A percentile compares a stretch with the other conserved stretches of the same genome.
These are phyloP conservation scores for Aspergillus ochraceus DNA, from an alignment of 2,329 filamentous ascomycete genomes.

Conservation along the genomic window DNA sequence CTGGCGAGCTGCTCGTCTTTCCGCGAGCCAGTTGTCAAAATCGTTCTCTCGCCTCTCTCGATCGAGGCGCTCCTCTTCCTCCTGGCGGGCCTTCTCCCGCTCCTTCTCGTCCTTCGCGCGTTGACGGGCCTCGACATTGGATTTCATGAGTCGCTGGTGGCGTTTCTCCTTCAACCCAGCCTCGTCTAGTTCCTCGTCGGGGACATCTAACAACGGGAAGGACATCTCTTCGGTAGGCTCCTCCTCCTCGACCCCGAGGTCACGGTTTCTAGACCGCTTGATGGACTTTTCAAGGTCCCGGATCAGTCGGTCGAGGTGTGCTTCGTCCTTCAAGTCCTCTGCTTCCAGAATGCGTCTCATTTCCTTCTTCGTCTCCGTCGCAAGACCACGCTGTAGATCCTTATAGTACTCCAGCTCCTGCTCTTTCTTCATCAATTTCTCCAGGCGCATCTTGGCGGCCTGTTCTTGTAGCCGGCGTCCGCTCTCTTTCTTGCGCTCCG, in stretches of 20 bases:
- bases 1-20: slow-evolving; percentile 71
- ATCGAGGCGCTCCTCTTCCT: slow-evolving; percentile 81
- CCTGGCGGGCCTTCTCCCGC: slow-evolving; percentile 78
- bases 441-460: slow-evolving; percentile 93
- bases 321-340: slow-evolving; percentile 90
- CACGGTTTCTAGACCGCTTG: slow-evolving; percentile 86
- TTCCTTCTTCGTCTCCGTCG: slow-evolving; percentile 85
- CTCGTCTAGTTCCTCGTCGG: slow-evolving; percentile 92
- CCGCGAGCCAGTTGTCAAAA: slow-evolving; percentile 81
- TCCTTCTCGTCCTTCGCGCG: slow-evolving; percentile 97
- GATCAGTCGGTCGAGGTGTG: slow-evolving; percentile 77
- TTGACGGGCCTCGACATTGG: slow-evolving; percentile 87
- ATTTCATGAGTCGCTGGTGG: slow-evolving; percentile 88
- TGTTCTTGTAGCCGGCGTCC: slow-evolving; percentile 90
- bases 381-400: slow-evolving; percentile 71
- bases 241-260: slow-evolving; percentile 81
- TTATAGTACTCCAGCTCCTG: slow-evolving; percentile 94
- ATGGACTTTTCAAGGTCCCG: slow-evolving; percentile 89
- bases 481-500: slow-evolving; percentile 93
- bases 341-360: slow-evolving; percentile 80
- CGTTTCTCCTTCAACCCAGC: slow-evolving; percentile 88
- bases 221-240: slow-evolving; percentile 76
- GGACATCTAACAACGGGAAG: slow-evolving; percentile 83
- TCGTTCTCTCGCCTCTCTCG: slow-evolving; percentile 80
- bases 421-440: slow-evolving; percentile 94